A percentile compares a stretch with the other conserved stretches of the same genome.
These are phyloP conservation scores for Russula vinacea DNA, from an alignment of 768 basidiomycete species.

Conservation along the genomic window DNA sequence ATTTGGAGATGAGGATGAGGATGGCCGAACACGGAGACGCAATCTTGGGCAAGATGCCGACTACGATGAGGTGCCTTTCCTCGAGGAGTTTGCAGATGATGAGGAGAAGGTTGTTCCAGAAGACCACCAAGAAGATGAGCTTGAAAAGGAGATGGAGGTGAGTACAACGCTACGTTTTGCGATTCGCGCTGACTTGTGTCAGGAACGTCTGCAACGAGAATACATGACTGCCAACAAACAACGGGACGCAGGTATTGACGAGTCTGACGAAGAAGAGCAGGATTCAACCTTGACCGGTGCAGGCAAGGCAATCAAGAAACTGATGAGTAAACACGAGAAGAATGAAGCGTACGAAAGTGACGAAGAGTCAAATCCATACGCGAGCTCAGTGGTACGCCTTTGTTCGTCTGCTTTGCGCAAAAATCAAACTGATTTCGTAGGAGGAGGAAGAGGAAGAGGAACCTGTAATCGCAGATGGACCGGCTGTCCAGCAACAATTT, in stretches of 20 bases:
- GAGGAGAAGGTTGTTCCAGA: constrained; percentile 69
- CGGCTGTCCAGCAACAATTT: constrained; percentile 48
- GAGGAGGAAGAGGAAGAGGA: constrained; percentile 69
- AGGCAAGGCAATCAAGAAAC: constrained; percentile 79
- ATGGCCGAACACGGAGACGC: constrained; percentile 46
- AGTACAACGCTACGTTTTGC: constrained; percentile 28
- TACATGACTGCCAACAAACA: constrained; percentile 75
- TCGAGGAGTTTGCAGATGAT: constrained; percentile 84
- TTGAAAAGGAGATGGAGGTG: constrained; percentile 75
- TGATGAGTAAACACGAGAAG: constrained; percentile 81
- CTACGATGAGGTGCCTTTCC: constrained; percentile 76
- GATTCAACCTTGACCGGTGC: constrained; percentile 57
- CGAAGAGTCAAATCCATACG: constrained; percentile 81
- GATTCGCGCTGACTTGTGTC: constrained; percentile 22
- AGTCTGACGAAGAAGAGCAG: constrained; percentile 72
- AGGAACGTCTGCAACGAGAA: constrained; percentile 84
- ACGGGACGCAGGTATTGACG: constrained; percentile 65
- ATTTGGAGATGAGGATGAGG: constrained; percentile 63
- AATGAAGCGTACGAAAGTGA: constrained; percentile 71
- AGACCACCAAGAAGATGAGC: constrained; percentile 76
- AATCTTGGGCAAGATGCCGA: constrained; percentile 76
- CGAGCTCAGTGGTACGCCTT: constrained; percentile 57
- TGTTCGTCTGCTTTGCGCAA: neutral
- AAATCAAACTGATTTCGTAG: constrained; percentile 36
- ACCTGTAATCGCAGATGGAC: constrained; percentile 43